phyloP scores from a whole-genome alignment of 163 green algal genomes.

The Smithsoniella earleae region DNA sequence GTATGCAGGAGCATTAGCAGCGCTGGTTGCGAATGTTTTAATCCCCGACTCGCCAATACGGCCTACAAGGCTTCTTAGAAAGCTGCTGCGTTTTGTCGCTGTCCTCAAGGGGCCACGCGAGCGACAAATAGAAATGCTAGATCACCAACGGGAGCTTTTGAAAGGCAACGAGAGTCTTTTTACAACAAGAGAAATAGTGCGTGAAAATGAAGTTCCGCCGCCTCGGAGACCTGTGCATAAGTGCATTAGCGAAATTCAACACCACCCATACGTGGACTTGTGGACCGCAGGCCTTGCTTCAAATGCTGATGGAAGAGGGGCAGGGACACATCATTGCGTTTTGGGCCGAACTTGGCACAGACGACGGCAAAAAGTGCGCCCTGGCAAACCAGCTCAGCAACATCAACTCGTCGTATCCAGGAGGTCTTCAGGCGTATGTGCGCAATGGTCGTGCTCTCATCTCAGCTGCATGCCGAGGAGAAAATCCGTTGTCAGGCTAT shows the following conservation, averaged over 20 bases:
- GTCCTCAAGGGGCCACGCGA: neutral
- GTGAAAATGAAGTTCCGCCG: too few relatives aligned
- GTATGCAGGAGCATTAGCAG: slow-evolving; percentile 14
- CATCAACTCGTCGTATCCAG: slow-evolving; percentile 1
- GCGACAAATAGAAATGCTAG: neutral
- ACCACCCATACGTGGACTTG: neutral
- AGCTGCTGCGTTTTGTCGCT: neutral
- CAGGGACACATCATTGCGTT: slow-evolving; percentile 23
- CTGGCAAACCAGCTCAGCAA: neutral
- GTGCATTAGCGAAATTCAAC: too few relatives aligned
- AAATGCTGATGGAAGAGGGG: slow-evolving; percentile 26
- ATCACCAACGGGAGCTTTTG: slow-evolving; percentile 8
- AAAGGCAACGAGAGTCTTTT: slow-evolving; percentile 20
- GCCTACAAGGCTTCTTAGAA: neutral
- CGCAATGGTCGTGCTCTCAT: neutral
- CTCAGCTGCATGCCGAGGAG: slow-evolving; percentile 41
- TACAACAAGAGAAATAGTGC: neutral
- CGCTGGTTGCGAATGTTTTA: neutral
- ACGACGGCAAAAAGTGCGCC: neutral
- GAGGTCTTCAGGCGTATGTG: neutral
- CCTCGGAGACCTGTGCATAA: too few relatives aligned
- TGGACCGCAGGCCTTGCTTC: slow-evolving; percentile 5
- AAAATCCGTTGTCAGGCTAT: slow-evolving; percentile 89
- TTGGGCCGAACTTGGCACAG: neutral
- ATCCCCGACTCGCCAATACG: slow-evolving; percentile 2